phyloP scores from a whole-genome alignment of 139 green algal species.

The Chlorella ohadii region DNA sequence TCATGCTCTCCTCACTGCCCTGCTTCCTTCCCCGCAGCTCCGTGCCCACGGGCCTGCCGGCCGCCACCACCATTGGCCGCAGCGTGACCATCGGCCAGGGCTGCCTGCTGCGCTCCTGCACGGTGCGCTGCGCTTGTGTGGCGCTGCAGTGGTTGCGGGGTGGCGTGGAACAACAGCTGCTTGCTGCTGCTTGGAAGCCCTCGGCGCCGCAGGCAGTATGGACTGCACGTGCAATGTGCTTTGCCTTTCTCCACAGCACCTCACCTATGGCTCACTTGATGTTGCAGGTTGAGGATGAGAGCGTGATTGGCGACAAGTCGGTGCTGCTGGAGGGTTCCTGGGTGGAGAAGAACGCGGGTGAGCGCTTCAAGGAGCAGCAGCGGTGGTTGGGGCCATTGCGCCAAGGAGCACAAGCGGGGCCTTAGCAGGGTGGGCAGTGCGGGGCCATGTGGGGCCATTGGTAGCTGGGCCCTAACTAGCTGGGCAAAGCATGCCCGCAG shows the following conservation, averaged over 20 bases:
- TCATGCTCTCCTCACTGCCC: background rate
- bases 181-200: too few species aligned
- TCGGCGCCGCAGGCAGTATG: too few species aligned
- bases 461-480: too few species aligned
- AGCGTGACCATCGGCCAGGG: constrained; percentile 86
- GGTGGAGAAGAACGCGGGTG: constrained; percentile 73
- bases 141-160: too few species aligned
- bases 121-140: background rate
- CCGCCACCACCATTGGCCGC: constrained; percentile 78
- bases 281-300: constrained; percentile 63
- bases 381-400: background rate
- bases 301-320: constrained; percentile 79
- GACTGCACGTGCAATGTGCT: too few species aligned
- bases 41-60: constrained; percentile 83
- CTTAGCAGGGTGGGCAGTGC: too few species aligned
- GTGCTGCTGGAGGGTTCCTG: constrained; percentile 82
- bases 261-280: too few species aligned
- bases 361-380: background rate
- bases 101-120: constrained; percentile 78
- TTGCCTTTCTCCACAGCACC: too few species aligned
- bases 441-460: too few species aligned
- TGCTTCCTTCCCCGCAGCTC: constrained; percentile 49
- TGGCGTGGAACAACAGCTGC: too few species aligned
- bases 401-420: too few species aligned
- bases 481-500: too few species aligned